Conservation (phyloP, 768 basidiomycete species). For the Russula foetens region DNA sequence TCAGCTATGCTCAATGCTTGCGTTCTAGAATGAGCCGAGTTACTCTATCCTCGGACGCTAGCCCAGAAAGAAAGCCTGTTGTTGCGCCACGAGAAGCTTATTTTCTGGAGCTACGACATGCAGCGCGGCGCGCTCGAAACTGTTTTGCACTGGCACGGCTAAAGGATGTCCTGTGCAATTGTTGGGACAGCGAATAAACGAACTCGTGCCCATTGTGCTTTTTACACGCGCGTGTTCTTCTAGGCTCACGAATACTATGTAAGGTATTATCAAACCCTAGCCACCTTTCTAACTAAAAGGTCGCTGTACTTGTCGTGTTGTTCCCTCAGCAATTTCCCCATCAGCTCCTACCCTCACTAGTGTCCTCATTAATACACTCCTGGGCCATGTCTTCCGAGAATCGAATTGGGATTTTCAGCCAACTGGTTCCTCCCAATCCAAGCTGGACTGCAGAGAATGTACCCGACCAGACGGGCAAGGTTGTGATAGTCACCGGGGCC, state of each 20-base stretch:
- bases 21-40: no score
- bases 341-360: neutral
- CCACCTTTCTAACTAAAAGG: neutral
- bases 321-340: neutral
- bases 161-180: neutral
- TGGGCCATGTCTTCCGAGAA: neutral
- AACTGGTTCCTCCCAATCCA: slow-evolving; percentile 10
- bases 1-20: no score
- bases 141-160: no score
- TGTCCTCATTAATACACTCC: neutral
- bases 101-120: no score
- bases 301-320: neutral
- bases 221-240: neutral
- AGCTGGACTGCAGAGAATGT: slow-evolving; percentile 7
- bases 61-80: no score
- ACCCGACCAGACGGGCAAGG: slow-evolving; percentile 14
- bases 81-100: no score
- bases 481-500: slow-evolving; percentile 10
- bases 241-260: neutral
- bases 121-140: no score
- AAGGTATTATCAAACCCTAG: neutral
- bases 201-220: neutral
- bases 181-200: neutral
- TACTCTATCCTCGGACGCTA: no score
- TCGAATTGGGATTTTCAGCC: neutral